Conservation (phyloP, 495 filamentous ascomycete species). For the Penicillium turbatum region DNA sequence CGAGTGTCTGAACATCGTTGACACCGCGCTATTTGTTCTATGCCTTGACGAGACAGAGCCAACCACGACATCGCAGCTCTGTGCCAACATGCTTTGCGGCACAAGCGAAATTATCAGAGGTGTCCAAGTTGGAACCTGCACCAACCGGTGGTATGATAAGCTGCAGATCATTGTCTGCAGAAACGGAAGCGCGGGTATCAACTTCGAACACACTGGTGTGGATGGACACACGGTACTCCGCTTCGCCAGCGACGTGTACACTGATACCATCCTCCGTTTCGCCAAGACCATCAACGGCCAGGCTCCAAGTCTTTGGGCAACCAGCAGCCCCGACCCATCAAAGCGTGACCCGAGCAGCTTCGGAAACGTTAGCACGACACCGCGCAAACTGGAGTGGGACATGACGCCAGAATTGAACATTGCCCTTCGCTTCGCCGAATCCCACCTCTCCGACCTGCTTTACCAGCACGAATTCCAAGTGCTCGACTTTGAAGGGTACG, state of each 20-base stretch:
- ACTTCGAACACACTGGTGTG: constrained; percentile 97
- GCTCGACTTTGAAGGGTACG: constrained; percentile 82
- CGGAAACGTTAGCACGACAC: constrained; percentile 89
- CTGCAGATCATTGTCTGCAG: constrained; percentile 99
- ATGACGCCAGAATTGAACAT: constrained; percentile 90
- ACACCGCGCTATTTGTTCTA: constrained; percentile 87
- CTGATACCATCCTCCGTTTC: constrained; percentile 95
- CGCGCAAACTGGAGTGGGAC: constrained; percentile 96
- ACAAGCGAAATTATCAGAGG: constrained; percentile 87
- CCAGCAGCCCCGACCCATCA: constrained; percentile 82
- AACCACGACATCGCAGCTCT: constrained; percentile 68
- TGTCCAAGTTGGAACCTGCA: constrained; percentile 95
- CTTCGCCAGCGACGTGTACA: constrained; percentile 94
- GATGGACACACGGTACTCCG: constrained; percentile 96
- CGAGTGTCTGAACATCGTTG: constrained; percentile 89
- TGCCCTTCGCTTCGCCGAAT: constrained; percentile 92
- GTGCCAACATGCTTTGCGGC: constrained; percentile 97
- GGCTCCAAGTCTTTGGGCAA: constrained; percentile 88
- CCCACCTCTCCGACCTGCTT: constrained; percentile 88
- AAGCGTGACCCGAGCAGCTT: constrained; percentile 93
- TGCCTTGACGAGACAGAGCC: constrained; percentile 93
- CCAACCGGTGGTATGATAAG: constrained; percentile 99
- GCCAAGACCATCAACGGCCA: constrained; percentile 94
- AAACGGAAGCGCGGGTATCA: constrained; percentile 96
- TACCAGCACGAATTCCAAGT: constrained; percentile 95